A percentile compares a stretch with the other conserved stretches of the same genome.
phyloP scores from a whole-genome alignment of 805 yeast genomes.

The Kodamaea laetipori region DNA sequence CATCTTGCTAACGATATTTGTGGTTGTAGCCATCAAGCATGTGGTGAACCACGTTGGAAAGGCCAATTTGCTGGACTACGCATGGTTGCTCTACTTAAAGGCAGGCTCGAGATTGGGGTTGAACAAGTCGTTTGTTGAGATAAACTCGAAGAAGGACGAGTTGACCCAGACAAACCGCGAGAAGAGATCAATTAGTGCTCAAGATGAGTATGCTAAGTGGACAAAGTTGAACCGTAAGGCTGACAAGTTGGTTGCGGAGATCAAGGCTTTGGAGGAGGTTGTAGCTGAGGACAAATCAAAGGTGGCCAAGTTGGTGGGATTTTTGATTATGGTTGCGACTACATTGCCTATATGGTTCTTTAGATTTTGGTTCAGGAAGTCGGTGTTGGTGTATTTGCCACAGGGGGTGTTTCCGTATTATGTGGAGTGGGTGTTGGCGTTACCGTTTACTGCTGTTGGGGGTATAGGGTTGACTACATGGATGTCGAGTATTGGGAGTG shows the following conservation, averaged over 20 bases:
- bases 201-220: conserved; percentile 95
- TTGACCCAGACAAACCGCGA: conserved; percentile 51
- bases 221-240: conserved; percentile 80
- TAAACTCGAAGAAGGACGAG: conserved; percentile 39
- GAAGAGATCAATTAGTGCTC: conserved; percentile 71
- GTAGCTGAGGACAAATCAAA: conserved; percentile 38
- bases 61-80: conserved; percentile 29
- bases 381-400: conserved; percentile 62
- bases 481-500: conserved; percentile 48
- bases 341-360: conserved; percentile 50
- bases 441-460: conserved; percentile 65
- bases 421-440: conserved; percentile 57
- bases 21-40: conserved; percentile 40
- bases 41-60: conserved; percentile 39
- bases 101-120: conserved; percentile 39
- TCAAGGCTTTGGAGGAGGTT: conserved; percentile 43
- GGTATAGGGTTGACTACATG: conserved; percentile 61
- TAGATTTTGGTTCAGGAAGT: conserved; percentile 55
- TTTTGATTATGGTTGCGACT: conserved; percentile 40
- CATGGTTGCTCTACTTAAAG: conserved; percentile 42
- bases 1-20: conserved; percentile 33
- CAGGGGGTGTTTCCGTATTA: conserved; percentile 54
- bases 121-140: conserved; percentile 23
- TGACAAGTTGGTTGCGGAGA: conserved; percentile 57
- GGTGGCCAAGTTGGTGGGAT: conserved; percentile 36